phyloP scores from a whole-genome alignment of 179 eudicot species.

The Monotropa hypopitys region DNA sequence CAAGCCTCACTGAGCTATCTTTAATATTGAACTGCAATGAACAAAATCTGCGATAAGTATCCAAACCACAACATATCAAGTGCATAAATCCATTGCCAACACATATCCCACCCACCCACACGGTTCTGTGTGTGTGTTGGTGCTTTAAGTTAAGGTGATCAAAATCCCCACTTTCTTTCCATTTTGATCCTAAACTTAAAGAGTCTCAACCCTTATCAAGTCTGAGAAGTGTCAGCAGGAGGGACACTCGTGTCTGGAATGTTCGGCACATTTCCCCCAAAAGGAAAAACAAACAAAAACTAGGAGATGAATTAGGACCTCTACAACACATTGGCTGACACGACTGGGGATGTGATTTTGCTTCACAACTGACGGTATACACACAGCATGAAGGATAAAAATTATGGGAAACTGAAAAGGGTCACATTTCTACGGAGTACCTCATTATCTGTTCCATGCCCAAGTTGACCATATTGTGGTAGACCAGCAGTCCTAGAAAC shows the following conservation, averaged over 20 bases:
- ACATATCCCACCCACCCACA: background rate
- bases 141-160: background rate
- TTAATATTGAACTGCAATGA: conserved; percentile 77
- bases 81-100: background rate
- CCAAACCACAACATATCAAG: background rate
- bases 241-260: background rate
- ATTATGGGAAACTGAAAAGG: background rate
- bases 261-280: background rate
- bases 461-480: conserved; percentile 98
- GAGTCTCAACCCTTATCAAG: background rate
- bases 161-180: background rate
- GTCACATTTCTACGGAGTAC: conserved; percentile 19
- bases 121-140: background rate
- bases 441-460: conserved; percentile 98
- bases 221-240: background rate
- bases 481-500: conserved; percentile 81
- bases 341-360: too few species aligned
- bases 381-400: background rate
- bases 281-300: background rate
- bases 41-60: background rate
- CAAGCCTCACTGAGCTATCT: conserved; percentile 95
- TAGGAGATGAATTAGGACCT: background rate
- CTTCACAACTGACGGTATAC: background rate
- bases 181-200: background rate
- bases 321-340: background rate